These are phyloP conservation scores for Neodidymelliopsis sp. DNA, from an alignment of 2,329 filamentous ascomycete genomes.

Conservation along the genomic window DNA sequence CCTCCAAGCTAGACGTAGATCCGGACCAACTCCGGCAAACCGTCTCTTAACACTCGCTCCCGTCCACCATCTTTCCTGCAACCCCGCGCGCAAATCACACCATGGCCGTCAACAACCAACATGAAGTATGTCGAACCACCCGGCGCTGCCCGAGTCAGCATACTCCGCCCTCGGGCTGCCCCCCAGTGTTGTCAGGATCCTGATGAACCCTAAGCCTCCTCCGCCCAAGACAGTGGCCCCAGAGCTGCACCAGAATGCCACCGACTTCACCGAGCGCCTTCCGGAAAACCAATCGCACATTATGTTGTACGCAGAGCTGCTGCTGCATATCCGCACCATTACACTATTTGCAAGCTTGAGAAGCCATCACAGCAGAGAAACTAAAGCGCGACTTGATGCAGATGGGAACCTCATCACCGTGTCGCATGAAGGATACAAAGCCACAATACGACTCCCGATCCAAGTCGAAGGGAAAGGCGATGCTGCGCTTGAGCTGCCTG, in stretches of 20 bases:
- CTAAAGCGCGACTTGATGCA: constrained; percentile 53
- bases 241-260: constrained; percentile 41
- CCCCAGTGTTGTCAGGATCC: constrained; percentile 37
- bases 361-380: constrained; percentile 53
- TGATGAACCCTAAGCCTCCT: constrained; percentile 43
- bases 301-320: constrained; percentile 65
- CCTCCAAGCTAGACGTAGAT: constrained; percentile 12
- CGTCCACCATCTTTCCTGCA: constrained; percentile 10
- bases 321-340: constrained; percentile 67
- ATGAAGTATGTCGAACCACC: constrained; percentile 39
- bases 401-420: constrained; percentile 55
- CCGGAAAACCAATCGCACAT: constrained; percentile 43
- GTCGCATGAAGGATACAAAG: constrained; percentile 54
- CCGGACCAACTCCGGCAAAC: background rate
- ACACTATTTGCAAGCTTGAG: constrained; percentile 63
- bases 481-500: constrained; percentile 60
- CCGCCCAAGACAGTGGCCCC: constrained; percentile 36
- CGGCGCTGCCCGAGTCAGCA: constrained; percentile 45
- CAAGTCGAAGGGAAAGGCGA: constrained; percentile 53
- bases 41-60: constrained; percentile 3
- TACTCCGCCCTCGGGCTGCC: constrained; percentile 46
- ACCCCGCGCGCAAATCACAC: constrained; percentile 24
- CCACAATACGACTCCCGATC: constrained; percentile 57
- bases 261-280: constrained; percentile 32
- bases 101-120: constrained; percentile 33